phyloP scores from a whole-genome alignment of 352 stramenopile genomes.

The Pythium volutum region DNA sequence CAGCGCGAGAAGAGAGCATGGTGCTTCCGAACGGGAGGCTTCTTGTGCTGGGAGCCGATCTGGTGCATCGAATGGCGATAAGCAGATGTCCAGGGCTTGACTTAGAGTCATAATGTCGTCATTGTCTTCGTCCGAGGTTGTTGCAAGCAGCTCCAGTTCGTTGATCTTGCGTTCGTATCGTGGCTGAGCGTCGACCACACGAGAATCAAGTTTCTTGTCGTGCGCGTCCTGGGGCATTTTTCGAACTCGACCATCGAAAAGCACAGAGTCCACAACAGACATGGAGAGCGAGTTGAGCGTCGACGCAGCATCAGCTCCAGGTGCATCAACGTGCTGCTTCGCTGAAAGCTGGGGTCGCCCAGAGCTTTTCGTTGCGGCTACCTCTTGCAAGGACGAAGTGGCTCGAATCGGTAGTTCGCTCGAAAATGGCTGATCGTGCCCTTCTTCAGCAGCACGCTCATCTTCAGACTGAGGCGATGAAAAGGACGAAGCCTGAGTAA shows the following conservation, averaged over 20 bases:
- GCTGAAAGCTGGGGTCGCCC: neutral
- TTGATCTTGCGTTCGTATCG: neutral
- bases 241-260: constrained; percentile 9
- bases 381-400: neutral
- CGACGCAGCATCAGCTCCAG: neutral
- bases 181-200: neutral
- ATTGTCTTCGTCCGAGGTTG: constrained; percentile 1
- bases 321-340: neutral
- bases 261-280: constrained; percentile 9
- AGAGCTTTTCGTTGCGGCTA: neutral
- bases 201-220: neutral
- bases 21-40: neutral
- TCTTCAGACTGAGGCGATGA: neutral
- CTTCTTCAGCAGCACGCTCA: neutral
- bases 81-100: constrained; percentile 17
- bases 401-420: neutral
- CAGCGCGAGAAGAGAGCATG: constrained; percentile 6
- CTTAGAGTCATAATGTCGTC: constrained; percentile 18
- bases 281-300: constrained; percentile 11
- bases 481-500: neutral
- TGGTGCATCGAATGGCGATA: constrained; percentile 13
- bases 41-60: neutral
- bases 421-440: neutral
- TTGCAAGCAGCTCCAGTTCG: constrained; percentile 16
- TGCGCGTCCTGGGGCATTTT: neutral